Evolutionary conservation across 2,329 filamentous ascomycete species (phyloP), one percentile per base, ranked within the genome.

Genomic region (Clonostachys sp.): DNA sequence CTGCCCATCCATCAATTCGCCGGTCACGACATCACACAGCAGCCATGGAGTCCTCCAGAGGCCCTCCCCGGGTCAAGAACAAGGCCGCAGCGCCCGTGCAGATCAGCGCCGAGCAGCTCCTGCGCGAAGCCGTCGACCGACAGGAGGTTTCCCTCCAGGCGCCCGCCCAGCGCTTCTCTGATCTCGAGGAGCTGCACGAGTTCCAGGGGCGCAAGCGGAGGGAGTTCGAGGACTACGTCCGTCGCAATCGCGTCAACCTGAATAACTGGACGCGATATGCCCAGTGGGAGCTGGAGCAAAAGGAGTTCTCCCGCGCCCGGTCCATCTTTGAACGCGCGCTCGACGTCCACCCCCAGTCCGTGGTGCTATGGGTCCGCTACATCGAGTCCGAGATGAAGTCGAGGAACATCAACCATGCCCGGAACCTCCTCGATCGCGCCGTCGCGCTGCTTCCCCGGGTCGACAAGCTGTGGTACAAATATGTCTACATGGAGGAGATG

Each of bases 231-330:
- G 89, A 96, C 74, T 97, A 97, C 85, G 89, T 97, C 51, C 86
- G 91, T 54, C 87, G 94, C 54, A 97, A 97, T 64, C 76, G 92
- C 61, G 80, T 96, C 64, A 96, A 95, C 62, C 91, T 97, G 79
- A 95, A 95, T 75, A 97, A 97, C 70, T 99, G 94, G 94, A 90
- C 94, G 79, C 88, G 91, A 61, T 99, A 99, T 76, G 92, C 94
- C 48, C 83, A 89, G 57, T 99, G 91, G 89, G 94, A 99, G 73
- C 78, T 97, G 51, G 92, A 99, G 65, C 94, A 99, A 71, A 97
- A 97, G 69, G 94, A 99, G 72, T 96, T 89, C 68, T 84, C 87
- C 47, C 87, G 94, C 47, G 94, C 94, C 33, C 80, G 94, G 40
- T 95, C 88, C 45, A 85, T 99, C 61, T 99, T 97, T 59, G 94